Evolutionary conservation across 495 filamentous ascomycete genomes (phyloP).

Genomic region (Neurospora sp.): DNA sequence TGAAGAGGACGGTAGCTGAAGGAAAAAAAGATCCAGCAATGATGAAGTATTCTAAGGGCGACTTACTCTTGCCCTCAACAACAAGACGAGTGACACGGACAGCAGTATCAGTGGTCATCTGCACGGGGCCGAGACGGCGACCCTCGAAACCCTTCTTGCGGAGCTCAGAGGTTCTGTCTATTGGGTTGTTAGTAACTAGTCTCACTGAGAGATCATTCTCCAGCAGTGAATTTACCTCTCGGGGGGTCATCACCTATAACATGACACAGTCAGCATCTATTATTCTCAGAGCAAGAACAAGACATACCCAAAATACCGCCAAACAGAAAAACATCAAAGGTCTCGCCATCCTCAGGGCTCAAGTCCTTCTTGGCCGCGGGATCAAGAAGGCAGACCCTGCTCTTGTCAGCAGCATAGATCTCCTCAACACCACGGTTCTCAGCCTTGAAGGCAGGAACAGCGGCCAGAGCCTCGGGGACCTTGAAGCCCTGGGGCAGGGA

Average conservation of each 20-base stretch:
- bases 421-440: constrained; percentile 68
- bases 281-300: not conserved
- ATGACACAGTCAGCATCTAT: constrained; percentile 1
- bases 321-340: constrained; percentile 87
- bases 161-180: constrained; percentile 88
- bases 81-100: constrained; percentile 88
- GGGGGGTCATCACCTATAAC: constrained; percentile 82
- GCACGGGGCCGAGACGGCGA: constrained; percentile 78
- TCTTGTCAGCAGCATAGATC: constrained; percentile 51
- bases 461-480: constrained; percentile 52
- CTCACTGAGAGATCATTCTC: not conserved
- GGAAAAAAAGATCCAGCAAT: not conserved
- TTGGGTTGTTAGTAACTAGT: not conserved
- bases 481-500: constrained; percentile 61
- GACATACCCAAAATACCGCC: constrained; percentile 85
- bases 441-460: constrained; percentile 50
- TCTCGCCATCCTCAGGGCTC: constrained; percentile 67
- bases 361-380: constrained; percentile 72
- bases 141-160: constrained; percentile 86
- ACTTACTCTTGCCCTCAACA: constrained; percentile 66
- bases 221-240: constrained; percentile 51
- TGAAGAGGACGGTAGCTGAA: not conserved
- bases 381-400: constrained; percentile 78
- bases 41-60: not conserved
- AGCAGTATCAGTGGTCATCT: constrained; percentile 98